Percentiles rank a stretch among this genome's conserved stretches.
Evolutionary conservation across 176 grass and related monocot genomes (phyloP).

Genomic region (Alopecurus myosuroides): DNA sequence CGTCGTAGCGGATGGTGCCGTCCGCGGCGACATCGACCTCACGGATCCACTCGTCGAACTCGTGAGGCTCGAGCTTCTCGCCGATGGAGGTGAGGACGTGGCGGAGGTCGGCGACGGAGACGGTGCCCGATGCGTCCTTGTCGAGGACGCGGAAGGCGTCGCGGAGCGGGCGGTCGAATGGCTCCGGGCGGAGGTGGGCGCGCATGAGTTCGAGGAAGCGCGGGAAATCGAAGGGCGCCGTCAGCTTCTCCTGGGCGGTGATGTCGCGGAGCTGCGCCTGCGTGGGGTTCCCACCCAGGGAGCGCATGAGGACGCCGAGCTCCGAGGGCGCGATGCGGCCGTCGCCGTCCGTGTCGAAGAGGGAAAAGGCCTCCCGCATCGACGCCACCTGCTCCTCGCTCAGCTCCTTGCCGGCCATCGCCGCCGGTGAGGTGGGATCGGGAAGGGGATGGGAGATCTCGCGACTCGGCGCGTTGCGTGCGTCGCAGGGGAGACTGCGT

Average conservation of each 20-base stretch:
- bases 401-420: constrained; percentile 80
- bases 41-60: constrained; percentile 99
- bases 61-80: constrained; percentile 90
- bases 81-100: constrained; percentile 96
- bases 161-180: constrained; percentile 88
- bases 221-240: constrained; percentile 74
- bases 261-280: constrained; percentile 91
- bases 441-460: constrained; percentile 13
- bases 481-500: neutral
- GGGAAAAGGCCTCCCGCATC: constrained; percentile 93
- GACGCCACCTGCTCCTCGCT: constrained; percentile 85
- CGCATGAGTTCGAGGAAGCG: constrained; percentile 92
- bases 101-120: constrained; percentile 89
- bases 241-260: constrained; percentile 65
- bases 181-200: constrained; percentile 75
- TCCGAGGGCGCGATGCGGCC: constrained; percentile 83
- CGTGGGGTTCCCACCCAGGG: constrained; percentile 86
- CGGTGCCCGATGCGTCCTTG: constrained; percentile 82
- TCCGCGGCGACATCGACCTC: constrained; percentile 82
- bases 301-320: constrained; percentile 94
- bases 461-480: neutral
- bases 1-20: constrained; percentile 92
- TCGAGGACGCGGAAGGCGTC: constrained; percentile 97
- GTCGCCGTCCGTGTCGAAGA: constrained; percentile 94
- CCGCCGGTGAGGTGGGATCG: neutral